Evolutionary conservation across 225 moss, liverwort and hornwort genomes (phyloP).

Genomic region (Marchantia polymorpha): DNA sequence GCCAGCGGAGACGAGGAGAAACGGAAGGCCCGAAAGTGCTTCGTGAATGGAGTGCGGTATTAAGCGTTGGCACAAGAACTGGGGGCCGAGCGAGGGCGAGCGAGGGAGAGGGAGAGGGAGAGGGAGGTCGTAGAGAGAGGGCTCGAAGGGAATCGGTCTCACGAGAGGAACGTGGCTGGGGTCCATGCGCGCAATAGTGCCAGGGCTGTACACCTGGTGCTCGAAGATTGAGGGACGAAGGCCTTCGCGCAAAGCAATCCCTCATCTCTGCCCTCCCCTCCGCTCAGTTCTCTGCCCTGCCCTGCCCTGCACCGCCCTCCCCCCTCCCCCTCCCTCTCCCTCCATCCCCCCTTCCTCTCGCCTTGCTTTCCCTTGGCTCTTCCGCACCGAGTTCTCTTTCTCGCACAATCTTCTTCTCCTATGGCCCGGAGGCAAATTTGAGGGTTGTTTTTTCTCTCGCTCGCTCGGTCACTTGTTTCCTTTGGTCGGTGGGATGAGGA

Average conservation of each 20-base stretch:
- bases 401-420: neutral
- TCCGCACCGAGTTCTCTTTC: neutral
- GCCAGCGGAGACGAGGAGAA: no score
- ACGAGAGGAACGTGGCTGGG: slow-evolving; percentile 20
- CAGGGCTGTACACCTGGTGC: neutral
- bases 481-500: no score
- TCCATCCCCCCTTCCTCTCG: neutral
- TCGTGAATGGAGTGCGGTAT: no score
- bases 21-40: no score
- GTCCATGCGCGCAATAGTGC: neutral
- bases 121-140: no score
- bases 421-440: neutral
- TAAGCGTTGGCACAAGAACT: no score
- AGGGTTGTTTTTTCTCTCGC: neutral
- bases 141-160: neutral
- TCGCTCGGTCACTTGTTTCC: neutral
- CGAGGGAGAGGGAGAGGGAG: no score
- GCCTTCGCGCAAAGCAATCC: slow-evolving; percentile 16
- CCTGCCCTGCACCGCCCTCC: neutral
- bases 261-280: neutral
- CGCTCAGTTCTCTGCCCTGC: neutral
- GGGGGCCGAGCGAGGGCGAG: no score
- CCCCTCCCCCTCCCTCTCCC: neutral
- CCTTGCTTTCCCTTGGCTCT: neutral
- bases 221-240: slow-evolving; percentile 10